Evolutionary conservation across 805 yeast species (phyloP).

Genomic region (Huiozyma sinensis): DNA sequence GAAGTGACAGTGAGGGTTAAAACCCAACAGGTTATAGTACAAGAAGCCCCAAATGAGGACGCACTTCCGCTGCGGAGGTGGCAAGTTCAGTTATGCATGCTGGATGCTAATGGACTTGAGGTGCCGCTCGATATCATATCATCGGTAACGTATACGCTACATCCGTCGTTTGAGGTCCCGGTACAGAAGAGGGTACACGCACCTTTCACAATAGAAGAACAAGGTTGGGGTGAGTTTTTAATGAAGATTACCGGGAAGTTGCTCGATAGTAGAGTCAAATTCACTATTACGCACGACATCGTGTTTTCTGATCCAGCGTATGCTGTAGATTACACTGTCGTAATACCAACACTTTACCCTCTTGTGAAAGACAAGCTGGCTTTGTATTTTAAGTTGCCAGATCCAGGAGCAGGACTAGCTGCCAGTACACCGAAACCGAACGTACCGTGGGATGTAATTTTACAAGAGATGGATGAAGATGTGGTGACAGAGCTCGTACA

Average conservation of each 20-base stretch:
- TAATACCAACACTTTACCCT: slow-evolving; percentile 63
- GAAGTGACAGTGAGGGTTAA: slow-evolving; percentile 68
- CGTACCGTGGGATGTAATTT: slow-evolving; percentile 7
- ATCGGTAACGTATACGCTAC: slow-evolving; percentile 78
- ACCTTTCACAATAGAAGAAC: slow-evolving; percentile 77
- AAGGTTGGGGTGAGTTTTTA: slow-evolving; percentile 98
- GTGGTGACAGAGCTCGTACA: slow-evolving; percentile 17
- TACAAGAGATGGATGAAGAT: slow-evolving; percentile 16
- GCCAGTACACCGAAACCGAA: slow-evolving; percentile 22
- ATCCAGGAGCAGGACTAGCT: slow-evolving; percentile 23
- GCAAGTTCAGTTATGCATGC: slow-evolving; percentile 62
- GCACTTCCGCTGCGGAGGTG: slow-evolving; percentile 87
- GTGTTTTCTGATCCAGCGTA: slow-evolving; percentile 68
- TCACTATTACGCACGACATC: slow-evolving; percentile 72
- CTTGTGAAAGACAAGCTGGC: slow-evolving; percentile 52
- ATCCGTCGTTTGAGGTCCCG: slow-evolving; percentile 87
- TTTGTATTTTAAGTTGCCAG: slow-evolving; percentile 68
- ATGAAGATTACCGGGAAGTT: slow-evolving; percentile 64
- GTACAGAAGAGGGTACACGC: slow-evolving; percentile 58
- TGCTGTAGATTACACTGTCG: slow-evolving; percentile 60
- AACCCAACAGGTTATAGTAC: slow-evolving; percentile 67
- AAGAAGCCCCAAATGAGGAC: slow-evolving; percentile 33
- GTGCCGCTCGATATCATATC: slow-evolving; percentile 75
- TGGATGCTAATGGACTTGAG: slow-evolving; percentile 69
- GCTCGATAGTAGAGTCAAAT: slow-evolving; percentile 73